Evolutionary conservation across 2,329 filamentous ascomycete genomes (phyloP).

Genomic region (Geosmithia putterillii): DNA sequence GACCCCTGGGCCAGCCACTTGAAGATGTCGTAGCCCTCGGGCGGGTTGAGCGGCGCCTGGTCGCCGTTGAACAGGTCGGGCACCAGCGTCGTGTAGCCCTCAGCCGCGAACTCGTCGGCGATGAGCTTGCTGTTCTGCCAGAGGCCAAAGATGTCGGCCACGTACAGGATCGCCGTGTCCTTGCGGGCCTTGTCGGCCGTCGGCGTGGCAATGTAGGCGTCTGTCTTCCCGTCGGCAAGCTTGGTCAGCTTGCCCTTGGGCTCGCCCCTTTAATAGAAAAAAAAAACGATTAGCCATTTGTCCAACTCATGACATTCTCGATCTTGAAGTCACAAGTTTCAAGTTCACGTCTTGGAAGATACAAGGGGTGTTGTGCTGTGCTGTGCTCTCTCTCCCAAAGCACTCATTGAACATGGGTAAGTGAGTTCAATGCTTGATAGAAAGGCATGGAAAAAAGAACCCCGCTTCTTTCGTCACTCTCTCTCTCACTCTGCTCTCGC

Average conservation of each 20-base stretch:
- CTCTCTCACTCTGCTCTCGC: no score
- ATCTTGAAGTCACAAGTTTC: no score
- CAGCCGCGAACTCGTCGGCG: constrained; percentile 25
- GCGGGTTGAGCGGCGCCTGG: constrained; percentile 11
- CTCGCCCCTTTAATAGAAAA: constrained; percentile 24
- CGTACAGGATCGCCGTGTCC: constrained; percentile 18
- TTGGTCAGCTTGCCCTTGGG: constrained; percentile 33
- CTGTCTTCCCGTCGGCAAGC: constrained; percentile 26
- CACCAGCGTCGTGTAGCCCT: constrained; percentile 24
- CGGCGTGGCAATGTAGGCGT: constrained; percentile 37
- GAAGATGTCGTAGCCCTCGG: constrained; percentile 15
- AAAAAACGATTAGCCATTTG: no score
- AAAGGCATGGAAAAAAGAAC: background rate
- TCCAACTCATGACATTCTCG: no score
- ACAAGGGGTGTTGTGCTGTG: no score
- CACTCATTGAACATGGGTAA: no score
- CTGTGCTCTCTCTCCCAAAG: no score
- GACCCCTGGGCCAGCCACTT: constrained; percentile 25
- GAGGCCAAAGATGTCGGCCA: constrained; percentile 25
- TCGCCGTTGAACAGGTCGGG: constrained; percentile 26
- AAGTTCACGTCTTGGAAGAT: no score
- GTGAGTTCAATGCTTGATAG: no score
- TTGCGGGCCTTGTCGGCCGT: constrained; percentile 16
- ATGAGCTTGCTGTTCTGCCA: constrained; percentile 26
- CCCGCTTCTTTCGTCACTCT: background rate